phyloP scores from a whole-genome alignment of 78 protist genomes.

The Dictyostelium brefeldianum region DNA sequence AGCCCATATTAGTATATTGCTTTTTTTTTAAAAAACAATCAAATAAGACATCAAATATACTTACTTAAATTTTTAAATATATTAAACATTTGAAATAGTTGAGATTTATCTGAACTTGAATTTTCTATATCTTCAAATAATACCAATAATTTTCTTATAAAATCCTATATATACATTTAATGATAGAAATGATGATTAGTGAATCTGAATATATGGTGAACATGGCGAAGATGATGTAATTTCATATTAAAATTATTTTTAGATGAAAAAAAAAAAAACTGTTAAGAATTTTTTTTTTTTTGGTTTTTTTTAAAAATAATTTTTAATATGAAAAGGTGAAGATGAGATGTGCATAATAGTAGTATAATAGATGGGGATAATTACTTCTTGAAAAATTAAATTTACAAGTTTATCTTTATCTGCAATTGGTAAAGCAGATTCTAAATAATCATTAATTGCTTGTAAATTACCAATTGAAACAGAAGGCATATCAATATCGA shows the following conservation, averaged over 20 bases:
- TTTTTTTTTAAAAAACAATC: not conserved
- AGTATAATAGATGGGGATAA: not conserved
- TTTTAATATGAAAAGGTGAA: no score
- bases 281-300: not conserved
- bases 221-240: no score
- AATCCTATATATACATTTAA: constrained; percentile 83
- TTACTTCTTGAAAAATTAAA: constrained; percentile 36
- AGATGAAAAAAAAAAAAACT: not conserved
- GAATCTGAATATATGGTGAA: no score
- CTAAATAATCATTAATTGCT: constrained; percentile 23
- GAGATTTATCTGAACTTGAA: constrained; percentile 6
- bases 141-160: constrained; percentile 57
- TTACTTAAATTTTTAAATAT: constrained; percentile 80
- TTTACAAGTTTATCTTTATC: constrained; percentile 46
- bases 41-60: not conserved
- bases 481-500: constrained; percentile 11
- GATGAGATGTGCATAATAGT: not conserved
- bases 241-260: no score
- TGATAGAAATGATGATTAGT: not conserved
- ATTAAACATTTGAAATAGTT: constrained; percentile 53
- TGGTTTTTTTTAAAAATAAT: not conserved
- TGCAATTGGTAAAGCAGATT: not conserved
- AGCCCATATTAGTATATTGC: no score
- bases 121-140: constrained; percentile 80
- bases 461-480: not conserved